Percentiles rank a stretch among this genome's conserved stretches.
Conservation (phyloP, 495 filamentous ascomycete species). For the Penicillium samsonianum region DNA sequence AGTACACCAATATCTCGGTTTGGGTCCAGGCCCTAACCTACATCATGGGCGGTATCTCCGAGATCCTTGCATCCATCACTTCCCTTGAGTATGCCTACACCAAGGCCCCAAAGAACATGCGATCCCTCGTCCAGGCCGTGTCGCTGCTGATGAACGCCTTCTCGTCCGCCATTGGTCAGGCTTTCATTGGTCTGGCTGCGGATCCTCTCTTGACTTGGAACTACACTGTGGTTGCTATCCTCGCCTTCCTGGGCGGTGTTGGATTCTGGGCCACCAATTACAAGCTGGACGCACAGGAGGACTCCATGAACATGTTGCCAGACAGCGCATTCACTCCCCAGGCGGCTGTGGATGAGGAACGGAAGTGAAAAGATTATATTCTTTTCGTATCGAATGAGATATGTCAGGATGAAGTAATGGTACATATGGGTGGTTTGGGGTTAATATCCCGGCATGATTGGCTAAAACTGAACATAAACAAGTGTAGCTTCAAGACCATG, state of each 20-base stretch:
- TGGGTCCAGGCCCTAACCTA: conserved; percentile 66
- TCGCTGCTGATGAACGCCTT: conserved; percentile 71
- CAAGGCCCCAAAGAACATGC: conserved; percentile 78
- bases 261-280: conserved; percentile 65
- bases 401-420: conserved; percentile 1
- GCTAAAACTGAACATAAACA: not conserved
- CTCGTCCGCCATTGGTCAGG: conserved; percentile 67
- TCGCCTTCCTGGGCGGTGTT: conserved; percentile 58
- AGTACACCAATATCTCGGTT: conserved; percentile 55
- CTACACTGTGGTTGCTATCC: conserved; percentile 62
- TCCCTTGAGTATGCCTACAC: conserved; percentile 73
- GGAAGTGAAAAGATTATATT: not conserved
- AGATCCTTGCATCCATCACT: conserved; percentile 69
- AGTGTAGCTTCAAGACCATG: not conserved
- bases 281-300: conserved; percentile 62
- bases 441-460: conserved; percentile 3
- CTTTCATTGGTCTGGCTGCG: conserved; percentile 61
- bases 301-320: conserved; percentile 56
- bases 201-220: conserved; percentile 70
- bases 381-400: conserved; percentile 2
- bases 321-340: conserved; percentile 24
- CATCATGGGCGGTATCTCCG: conserved; percentile 68
- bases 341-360: conserved; percentile 24
- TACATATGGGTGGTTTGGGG: not conserved
- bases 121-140: conserved; percentile 67